phyloP scores from a whole-genome alignment of 129 eudicot species.

The Chrysanthemum makinoi region DNA sequence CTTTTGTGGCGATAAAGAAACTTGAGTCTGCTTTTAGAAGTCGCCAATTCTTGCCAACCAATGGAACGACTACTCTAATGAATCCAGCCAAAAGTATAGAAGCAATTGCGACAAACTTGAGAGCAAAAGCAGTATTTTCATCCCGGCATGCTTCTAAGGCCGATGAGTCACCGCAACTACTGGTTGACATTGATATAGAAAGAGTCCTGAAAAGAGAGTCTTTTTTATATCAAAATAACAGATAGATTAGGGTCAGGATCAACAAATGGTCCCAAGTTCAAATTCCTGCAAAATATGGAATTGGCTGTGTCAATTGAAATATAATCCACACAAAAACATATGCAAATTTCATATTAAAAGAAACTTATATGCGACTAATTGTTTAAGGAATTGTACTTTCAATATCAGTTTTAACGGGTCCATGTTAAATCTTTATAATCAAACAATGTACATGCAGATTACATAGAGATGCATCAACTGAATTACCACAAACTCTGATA shows the following conservation, averaged over 20 bases:
- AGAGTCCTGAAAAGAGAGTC: constrained; percentile 34
- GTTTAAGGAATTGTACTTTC: too few species aligned
- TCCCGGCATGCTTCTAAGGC: constrained; percentile 51
- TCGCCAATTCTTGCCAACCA: constrained; percentile 60
- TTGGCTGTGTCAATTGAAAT: not conserved
- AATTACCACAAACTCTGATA: not conserved
- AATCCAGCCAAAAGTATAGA: constrained; percentile 63
- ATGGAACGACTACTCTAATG: constrained; percentile 57
- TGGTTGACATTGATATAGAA: constrained; percentile 45
- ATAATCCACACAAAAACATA: too few species aligned
- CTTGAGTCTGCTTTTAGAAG: constrained; percentile 60
- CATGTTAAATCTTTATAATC: too few species aligned
- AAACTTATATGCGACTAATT: too few species aligned
- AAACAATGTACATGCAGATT: too few species aligned
- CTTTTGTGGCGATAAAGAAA: constrained; percentile 64
- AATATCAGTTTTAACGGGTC: too few species aligned
- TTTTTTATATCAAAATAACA: constrained; percentile 15
- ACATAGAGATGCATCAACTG: not conserved
- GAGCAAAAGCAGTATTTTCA: constrained; percentile 47
- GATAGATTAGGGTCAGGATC: not conserved
- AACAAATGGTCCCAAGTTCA: not conserved
- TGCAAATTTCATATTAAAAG: too few species aligned
- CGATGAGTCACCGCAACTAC: constrained; percentile 34
- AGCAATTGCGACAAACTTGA: constrained; percentile 54
- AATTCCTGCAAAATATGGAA: not conserved